Conservation (phyloP, 257 asterid genomes). For the Capsicum pubescens region DNA sequence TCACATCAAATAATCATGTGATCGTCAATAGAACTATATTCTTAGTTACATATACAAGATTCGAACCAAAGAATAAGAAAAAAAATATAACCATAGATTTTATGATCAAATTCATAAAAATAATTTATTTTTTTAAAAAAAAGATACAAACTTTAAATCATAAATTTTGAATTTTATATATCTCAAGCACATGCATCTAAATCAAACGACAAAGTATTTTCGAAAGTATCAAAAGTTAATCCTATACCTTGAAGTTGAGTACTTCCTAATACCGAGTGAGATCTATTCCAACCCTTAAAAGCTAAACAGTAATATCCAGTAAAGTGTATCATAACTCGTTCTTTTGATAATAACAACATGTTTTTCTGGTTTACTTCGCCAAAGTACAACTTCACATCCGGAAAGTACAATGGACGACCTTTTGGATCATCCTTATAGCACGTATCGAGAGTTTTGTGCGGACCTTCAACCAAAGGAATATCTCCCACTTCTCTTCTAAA, state of each 20-base stretch:
- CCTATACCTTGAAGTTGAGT: constrained; percentile 23
- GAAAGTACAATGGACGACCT: not conserved
- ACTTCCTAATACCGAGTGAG: not conserved
- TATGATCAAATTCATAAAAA: no score
- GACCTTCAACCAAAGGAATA: not conserved
- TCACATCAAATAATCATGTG: no score
- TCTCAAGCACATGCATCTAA: constrained; percentile 2
- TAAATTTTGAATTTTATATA: not conserved
- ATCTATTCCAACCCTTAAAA: not conserved
- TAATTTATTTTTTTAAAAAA: no score
- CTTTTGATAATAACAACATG: not conserved
- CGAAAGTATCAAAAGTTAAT: constrained; percentile 1
- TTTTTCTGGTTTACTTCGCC: not conserved
- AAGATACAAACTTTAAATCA: not conserved
- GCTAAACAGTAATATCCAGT: not conserved
- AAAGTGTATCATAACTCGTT: not conserved
- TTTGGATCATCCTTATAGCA: not conserved
- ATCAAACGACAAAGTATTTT: not conserved
- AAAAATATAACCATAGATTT: no score
- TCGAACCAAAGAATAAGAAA: no score
- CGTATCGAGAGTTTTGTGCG: not conserved
- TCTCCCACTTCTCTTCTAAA: not conserved
- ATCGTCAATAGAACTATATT: no score
- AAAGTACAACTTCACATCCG: constrained; percentile 16
- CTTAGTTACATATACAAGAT: no score